Percentiles rank a stretch among this genome's conserved stretches.
Evolutionary conservation across 2,329 filamentous ascomycete genomes (phyloP).

Genomic region (Apiospora kogelbergensis): DNA sequence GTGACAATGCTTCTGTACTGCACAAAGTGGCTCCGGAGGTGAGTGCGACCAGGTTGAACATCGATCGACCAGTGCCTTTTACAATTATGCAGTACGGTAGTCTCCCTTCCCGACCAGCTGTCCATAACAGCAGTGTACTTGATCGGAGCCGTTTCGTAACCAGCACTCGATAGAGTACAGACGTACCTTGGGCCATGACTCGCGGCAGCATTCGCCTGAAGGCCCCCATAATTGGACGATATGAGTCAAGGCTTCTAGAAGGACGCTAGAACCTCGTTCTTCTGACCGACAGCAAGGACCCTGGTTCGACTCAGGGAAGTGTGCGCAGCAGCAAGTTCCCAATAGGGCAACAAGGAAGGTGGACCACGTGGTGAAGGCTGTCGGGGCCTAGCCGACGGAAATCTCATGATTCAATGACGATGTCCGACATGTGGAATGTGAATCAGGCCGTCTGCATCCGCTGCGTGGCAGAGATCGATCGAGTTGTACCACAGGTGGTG

Average conservation of each 20-base stretch:
- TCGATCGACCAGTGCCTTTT: not conserved
- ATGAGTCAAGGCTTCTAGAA: constrained; percentile 4
- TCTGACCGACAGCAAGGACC: not conserved
- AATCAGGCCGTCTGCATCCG: not conserved
- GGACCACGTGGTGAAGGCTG: not conserved
- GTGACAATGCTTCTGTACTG: not conserved
- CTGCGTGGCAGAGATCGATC: not conserved
- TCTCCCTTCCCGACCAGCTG: not conserved
- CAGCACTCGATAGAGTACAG: not conserved
- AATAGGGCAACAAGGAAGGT: not conserved
- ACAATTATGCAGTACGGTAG: too few relatives aligned
- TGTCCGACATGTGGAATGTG: not conserved
- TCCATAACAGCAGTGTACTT: not conserved
- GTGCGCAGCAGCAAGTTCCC: not conserved
- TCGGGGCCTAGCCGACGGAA: not conserved
- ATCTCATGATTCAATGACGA: not conserved
- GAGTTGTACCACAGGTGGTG: not conserved
- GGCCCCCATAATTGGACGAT: not conserved
- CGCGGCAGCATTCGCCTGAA: not conserved
- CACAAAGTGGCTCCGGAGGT: not conserved
- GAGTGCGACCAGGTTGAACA: not conserved
- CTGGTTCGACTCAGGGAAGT: not conserved
- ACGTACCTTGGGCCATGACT: not conserved
- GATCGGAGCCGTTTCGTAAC: not conserved
- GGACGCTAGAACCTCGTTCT: not conserved